phyloP scores from a whole-genome alignment of 2,329 filamentous ascomycete species.

The Colletotrichum godetiae region DNA sequence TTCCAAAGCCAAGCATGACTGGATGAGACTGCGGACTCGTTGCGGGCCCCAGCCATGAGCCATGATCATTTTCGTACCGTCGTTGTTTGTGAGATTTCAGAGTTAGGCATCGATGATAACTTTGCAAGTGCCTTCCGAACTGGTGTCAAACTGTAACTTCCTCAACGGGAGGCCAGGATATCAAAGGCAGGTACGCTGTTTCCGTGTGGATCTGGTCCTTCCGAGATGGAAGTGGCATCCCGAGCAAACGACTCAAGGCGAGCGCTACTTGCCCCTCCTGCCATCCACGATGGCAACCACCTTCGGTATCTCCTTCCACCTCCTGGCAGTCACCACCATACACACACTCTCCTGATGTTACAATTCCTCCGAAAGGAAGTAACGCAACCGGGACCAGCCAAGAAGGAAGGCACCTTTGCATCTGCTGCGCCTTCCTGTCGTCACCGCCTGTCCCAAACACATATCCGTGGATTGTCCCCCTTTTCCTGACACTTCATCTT shows the following conservation, averaged over 20 bases:
- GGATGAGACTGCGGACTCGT: not conserved
- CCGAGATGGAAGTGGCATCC: not conserved
- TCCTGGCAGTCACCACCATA: not conserved
- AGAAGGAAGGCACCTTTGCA: not conserved
- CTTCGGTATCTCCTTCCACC: not conserved
- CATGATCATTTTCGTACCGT: not conserved
- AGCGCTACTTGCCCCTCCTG: not conserved
- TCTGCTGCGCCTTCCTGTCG: conserved; percentile 3
- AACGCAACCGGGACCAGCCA: not conserved
- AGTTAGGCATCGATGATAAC: no score
- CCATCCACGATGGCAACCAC: not conserved
- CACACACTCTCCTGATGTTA: not conserved
- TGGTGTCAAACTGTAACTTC: not conserved
- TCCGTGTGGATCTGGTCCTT: not conserved
- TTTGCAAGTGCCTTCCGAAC: not conserved
- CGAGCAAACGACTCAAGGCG: not conserved
- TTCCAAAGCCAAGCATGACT: not conserved
- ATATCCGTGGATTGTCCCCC: not conserved
- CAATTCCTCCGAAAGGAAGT: not conserved
- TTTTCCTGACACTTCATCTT: not conserved
- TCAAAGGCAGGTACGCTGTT: not conserved
- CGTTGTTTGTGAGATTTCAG: not conserved
- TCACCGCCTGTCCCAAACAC: not conserved
- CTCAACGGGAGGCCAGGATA: not conserved
- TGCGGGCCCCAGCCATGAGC: not conserved